Evolutionary conservation across 1,139 yeast species (phyloP).

Genomic region (Geotrichum citri-aurantii): DNA sequence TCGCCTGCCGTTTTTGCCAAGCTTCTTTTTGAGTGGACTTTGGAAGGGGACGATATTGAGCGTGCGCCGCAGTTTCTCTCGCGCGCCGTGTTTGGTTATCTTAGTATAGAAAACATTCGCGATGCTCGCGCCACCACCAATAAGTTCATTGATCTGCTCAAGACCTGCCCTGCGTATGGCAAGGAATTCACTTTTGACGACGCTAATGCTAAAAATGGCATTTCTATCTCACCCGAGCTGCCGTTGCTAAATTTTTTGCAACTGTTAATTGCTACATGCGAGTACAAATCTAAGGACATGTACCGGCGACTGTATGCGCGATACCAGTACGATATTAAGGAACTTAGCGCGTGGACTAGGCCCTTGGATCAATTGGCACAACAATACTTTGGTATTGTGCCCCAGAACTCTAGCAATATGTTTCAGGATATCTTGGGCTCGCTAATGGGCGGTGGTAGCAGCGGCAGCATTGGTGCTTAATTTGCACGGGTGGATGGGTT

Average conservation of each 20-base stretch:
- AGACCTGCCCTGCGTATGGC: background rate
- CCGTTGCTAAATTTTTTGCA: conserved; percentile 63
- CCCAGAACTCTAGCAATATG: conserved; percentile 57
- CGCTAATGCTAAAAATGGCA: conserved; percentile 19
- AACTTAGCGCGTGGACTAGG: conserved; percentile 34
- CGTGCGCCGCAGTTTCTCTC: conserved; percentile 51
- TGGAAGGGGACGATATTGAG: conserved; percentile 30
- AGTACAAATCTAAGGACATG: conserved; percentile 47
- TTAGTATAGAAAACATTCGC: conserved; percentile 57
- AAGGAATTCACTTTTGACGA: background rate
- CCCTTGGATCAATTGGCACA: conserved; percentile 41
- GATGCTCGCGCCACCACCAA: conserved; percentile 46
- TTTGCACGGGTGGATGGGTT: background rate
- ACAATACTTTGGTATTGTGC: conserved; percentile 52
- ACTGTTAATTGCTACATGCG: conserved; percentile 57
- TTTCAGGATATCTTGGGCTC: conserved; percentile 48
- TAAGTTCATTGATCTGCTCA: conserved; percentile 39
- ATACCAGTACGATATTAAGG: conserved; percentile 47
- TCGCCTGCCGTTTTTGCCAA: conserved; percentile 51
- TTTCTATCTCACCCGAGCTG: conserved; percentile 31
- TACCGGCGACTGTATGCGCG: conserved; percentile 50
- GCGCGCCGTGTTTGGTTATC: conserved; percentile 65
- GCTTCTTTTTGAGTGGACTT: conserved; percentile 55
- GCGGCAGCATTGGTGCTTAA: background rate
- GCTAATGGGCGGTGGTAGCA: conserved; percentile 15